These are phyloP conservation scores for Candida pseudocylindracea DNA, from an alignment of 1,139 yeast species.

Conservation along the genomic window DNA sequence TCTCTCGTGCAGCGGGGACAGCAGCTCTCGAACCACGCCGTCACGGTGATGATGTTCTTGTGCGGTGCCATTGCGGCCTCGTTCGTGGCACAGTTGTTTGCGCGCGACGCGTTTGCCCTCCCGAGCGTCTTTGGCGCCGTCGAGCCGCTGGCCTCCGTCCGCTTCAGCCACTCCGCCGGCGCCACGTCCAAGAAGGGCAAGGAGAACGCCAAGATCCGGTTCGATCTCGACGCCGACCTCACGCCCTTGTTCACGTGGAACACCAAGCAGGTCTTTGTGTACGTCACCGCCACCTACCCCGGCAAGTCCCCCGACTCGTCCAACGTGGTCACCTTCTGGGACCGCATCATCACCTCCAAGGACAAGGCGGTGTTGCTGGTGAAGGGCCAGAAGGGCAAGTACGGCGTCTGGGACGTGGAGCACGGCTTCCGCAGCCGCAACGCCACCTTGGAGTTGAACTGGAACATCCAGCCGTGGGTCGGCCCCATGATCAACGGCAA, in stretches of 20 bases:
- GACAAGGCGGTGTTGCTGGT: slow-evolving; percentile 36
- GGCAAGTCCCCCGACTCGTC: slow-evolving; percentile 26
- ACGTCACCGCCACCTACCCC: slow-evolving; percentile 73
- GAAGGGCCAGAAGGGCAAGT: slow-evolving; percentile 38
- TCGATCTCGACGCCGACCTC: slow-evolving; percentile 47
- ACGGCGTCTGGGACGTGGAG: slow-evolving; percentile 77
- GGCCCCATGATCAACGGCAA: slow-evolving; percentile 64
- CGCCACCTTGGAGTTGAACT: slow-evolving; percentile 51
- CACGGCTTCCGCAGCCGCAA: slow-evolving; percentile 42
- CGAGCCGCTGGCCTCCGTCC: too few relatives aligned
- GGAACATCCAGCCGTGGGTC: slow-evolving; percentile 84
- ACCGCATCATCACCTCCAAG: slow-evolving; percentile 40
- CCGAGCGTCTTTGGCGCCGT: too few relatives aligned
- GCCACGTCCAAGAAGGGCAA: slow-evolving; percentile 29
- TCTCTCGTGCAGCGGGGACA: too few relatives aligned
- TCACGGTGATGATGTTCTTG: too few relatives aligned
- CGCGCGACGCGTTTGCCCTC: too few relatives aligned
- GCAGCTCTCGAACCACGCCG: too few relatives aligned
- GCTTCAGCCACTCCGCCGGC: too few relatives aligned
- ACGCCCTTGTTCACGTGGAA: slow-evolving; percentile 84
- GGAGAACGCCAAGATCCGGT: slow-evolving; percentile 53
- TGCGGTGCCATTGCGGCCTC: too few relatives aligned
- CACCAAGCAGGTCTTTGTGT: slow-evolving; percentile 83
- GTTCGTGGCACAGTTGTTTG: too few relatives aligned
- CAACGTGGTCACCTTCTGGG: slow-evolving; percentile 81